These are phyloP conservation scores for Magnusiomyces suaveolens DNA, from an alignment of 1,139 yeast species.

Conservation along the genomic window DNA sequence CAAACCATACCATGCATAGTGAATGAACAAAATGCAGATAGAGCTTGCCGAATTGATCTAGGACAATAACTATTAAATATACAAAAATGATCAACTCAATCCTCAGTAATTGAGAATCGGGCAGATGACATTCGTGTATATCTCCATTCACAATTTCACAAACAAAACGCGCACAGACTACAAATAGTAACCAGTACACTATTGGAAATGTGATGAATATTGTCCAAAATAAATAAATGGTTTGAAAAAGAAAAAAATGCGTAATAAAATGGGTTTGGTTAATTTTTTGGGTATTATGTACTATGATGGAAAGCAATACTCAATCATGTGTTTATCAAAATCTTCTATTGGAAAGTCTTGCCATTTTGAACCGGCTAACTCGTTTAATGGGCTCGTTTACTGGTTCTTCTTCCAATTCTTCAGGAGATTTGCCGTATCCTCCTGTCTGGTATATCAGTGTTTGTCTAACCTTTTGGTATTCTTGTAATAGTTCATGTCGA, in stretches of 20 bases:
- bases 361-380: slow-evolving; percentile 63
- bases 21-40: neutral
- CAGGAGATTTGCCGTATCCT: slow-evolving; percentile 40
- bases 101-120: too few species aligned
- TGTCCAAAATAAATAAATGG: neutral
- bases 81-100: neutral
- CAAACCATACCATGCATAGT: neutral
- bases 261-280: too few species aligned
- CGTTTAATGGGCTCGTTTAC: slow-evolving; percentile 53
- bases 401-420: slow-evolving; percentile 56
- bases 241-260: neutral
- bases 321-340: neutral
- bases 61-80: neutral
- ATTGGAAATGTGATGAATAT: neutral
- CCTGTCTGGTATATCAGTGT: slow-evolving; percentile 42
- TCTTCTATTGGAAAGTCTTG: slow-evolving; percentile 25
- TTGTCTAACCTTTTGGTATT: slow-evolving; percentile 51
- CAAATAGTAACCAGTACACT: neutral
- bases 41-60: neutral
- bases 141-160: neutral
- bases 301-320: too few species aligned
- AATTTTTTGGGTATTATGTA: neutral
- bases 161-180: neutral
- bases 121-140: neutral
- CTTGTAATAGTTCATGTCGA: slow-evolving; percentile 36